phyloP scores from a whole-genome alignment of 805 yeast species.

The Candida arabinofermentans region DNA sequence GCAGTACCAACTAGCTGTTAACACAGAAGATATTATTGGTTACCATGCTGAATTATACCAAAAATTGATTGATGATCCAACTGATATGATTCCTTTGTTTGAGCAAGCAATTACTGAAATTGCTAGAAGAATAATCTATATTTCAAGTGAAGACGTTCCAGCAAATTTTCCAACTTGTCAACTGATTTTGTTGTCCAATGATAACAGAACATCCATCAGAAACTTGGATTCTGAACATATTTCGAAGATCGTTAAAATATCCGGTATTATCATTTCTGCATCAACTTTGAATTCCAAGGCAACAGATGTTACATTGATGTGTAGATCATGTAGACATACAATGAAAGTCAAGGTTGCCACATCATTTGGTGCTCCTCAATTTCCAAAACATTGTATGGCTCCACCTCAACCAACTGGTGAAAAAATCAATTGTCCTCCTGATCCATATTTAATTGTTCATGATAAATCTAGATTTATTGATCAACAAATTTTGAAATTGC shows the following conservation, averaged over 20 bases:
- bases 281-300: conserved; percentile 88
- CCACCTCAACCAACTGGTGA: conserved; percentile 49
- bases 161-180: conserved; percentile 75
- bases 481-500: conserved; percentile 90
- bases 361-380: conserved; percentile 65
- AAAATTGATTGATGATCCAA: conserved; percentile 78
- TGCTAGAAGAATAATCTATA: conserved; percentile 65
- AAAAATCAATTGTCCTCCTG: conserved; percentile 71
- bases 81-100: conserved; percentile 80
- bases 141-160: conserved; percentile 49
- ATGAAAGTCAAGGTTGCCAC: conserved; percentile 55
- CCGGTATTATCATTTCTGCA: conserved; percentile 91
- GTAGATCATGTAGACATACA: conserved; percentile 84
- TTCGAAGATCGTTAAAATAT: conserved; percentile 81
- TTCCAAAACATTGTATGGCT: conserved; percentile 66
- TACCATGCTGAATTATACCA: conserved; percentile 89
- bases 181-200: conserved; percentile 67
- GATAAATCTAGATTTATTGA: conserved; percentile 92
- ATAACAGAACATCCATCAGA: conserved; percentile 70
- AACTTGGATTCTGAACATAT: conserved; percentile 83
- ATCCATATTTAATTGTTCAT: conserved; percentile 90
- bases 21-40: conserved; percentile 79
- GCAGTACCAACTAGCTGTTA: conserved; percentile 67
- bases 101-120: conserved; percentile 82
- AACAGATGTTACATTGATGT: conserved; percentile 75